These are phyloP conservation scores for Arachnomyces sp. DNA, from an alignment of 2,329 filamentous ascomycete genomes.

Conservation along the genomic window DNA sequence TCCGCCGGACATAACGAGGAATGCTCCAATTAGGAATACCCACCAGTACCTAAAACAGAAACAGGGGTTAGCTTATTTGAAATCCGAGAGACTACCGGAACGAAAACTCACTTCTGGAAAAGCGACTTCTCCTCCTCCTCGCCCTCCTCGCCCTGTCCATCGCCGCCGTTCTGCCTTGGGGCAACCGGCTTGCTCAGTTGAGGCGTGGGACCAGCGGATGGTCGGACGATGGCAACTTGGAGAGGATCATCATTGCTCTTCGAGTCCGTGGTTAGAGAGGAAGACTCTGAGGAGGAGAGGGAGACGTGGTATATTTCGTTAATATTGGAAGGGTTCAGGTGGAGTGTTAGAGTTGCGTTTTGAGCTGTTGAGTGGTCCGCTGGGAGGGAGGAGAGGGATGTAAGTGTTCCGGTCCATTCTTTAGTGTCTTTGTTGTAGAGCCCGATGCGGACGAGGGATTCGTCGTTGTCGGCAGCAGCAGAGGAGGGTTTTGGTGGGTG, in stretches of 20 bases:
- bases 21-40: constrained; percentile 34
- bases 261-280: constrained; percentile 11
- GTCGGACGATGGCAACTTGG: constrained; percentile 27
- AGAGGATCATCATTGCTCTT: constrained; percentile 12
- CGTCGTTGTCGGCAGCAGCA: constrained; percentile 25
- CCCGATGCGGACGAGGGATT: constrained; percentile 48
- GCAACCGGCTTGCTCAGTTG: constrained; percentile 35
- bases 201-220: constrained; percentile 27
- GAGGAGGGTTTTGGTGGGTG: constrained; percentile 22
- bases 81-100: neutral
- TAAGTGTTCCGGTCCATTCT: constrained; percentile 35
- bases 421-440: constrained; percentile 37
- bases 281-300: constrained; percentile 17
- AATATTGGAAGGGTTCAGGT: constrained; percentile 11
- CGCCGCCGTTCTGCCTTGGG: constrained; percentile 30
- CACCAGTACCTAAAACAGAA: constrained; percentile 37
- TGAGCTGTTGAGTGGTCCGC: constrained; percentile 18
- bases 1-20: constrained; percentile 36
- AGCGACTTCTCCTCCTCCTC: constrained; percentile 37
- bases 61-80: neutral
- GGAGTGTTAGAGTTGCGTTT: constrained; percentile 34
- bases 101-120: constrained; percentile 24
- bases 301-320: constrained; percentile 35
- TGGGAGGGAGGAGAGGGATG: constrained; percentile 28
- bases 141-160: constrained; percentile 24